Evolutionary conservation across 257 asterid genomes (phyloP), one percentile per base, ranked within the genome.

Genomic region (Solanum commersonii): DNA sequence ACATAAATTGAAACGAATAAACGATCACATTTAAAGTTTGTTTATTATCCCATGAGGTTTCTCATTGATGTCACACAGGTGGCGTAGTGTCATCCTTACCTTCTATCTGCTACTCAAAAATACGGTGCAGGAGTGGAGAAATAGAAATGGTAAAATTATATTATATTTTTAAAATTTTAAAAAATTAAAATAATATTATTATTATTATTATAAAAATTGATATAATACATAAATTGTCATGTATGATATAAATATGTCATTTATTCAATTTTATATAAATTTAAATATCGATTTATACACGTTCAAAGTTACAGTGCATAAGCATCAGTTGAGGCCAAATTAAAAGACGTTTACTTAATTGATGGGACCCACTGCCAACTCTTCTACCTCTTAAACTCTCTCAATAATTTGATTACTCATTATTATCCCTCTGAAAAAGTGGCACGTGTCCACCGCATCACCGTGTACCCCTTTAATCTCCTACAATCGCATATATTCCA

Each of bases 381-480:
- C 60, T n/a, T 38, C 59, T 14, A 5, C 59, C 59, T 14, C 59
- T 49, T 49, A 49, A 49, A 49, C 20, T 6, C n/a, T 20, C 67
- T 59, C 12, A 59, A 12, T 25, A 38, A 31, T 67, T 10, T 34
- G 25, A 35, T 40, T 76, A 76, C 82, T 65, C 90, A 78, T 46
- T 49, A 29, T 23, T 8, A 79, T 70, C 7, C 79, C 35, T 49
- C 65, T 82, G 78, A 89, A 44, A 42, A 77, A 22, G 34, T 70
- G 87, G 22, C 91, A 78, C 87, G 90, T 86, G 77, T 31, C 49
- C 20, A 76, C 14, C 10, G 20, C 40, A 74, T 84, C 88, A 49
- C 44, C 59, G 79, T 25, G 34, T 29, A 27, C 8, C 71, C 3
- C 49, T 2, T 59, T 72, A 29, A 4, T 16, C 25, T 35, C 65